These are phyloP conservation scores for Rhizopogon vulgaris DNA, from an alignment of 768 basidiomycete genomes.

Conservation along the genomic window DNA sequence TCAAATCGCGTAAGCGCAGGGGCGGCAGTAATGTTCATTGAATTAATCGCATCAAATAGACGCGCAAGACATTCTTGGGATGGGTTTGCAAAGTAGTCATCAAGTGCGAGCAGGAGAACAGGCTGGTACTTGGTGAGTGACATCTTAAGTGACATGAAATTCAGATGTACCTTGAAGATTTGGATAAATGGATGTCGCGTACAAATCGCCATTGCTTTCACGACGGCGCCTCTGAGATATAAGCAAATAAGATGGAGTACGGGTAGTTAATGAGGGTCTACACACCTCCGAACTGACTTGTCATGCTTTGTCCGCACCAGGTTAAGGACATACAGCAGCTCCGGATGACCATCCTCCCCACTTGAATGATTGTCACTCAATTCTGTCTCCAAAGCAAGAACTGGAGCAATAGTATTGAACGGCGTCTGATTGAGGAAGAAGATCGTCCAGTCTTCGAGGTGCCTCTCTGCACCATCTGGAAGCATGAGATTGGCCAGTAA, in stretches of 20 bases:
- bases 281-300: conserved; percentile 70
- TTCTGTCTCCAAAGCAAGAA: conserved; percentile 64
- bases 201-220: conserved; percentile 92
- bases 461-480: conserved; percentile 94
- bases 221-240: conserved; percentile 72
- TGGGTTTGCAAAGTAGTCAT: conserved; percentile 88
- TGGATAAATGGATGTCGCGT: conserved; percentile 92
- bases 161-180: conserved; percentile 74
- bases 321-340: conserved; percentile 83
- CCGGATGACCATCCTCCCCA: conserved; percentile 27
- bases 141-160: conserved; percentile 5
- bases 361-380: conserved; percentile 21
- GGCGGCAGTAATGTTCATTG: conserved; percentile 77
- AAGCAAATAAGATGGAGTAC: neutral
- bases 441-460: conserved; percentile 95
- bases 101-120: conserved; percentile 86
- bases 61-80: conserved; percentile 87
- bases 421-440: conserved; percentile 96
- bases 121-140: conserved; percentile 48
- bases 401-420: conserved; percentile 80
- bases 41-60: conserved; percentile 89
- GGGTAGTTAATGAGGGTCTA: conserved; percentile 2
- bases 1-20: conserved; percentile 77
- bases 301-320: conserved; percentile 90
- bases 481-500: conserved; percentile 96